Evolutionary conservation across 2,329 filamentous ascomycete genomes (phyloP).

Genomic region (Fusarium caatingaense): DNA sequence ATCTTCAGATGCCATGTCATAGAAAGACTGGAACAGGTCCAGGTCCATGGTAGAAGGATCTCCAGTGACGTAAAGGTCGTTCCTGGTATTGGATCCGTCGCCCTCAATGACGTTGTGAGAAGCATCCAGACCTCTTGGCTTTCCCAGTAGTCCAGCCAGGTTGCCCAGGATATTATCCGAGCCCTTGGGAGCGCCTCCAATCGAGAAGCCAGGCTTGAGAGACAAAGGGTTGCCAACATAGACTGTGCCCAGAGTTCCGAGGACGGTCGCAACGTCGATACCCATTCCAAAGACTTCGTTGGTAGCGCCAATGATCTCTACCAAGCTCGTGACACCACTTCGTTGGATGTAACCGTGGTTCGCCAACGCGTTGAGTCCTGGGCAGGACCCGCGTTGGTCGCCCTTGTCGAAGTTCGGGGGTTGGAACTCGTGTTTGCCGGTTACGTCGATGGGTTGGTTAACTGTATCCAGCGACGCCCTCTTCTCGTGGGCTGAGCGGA

Average conservation of each 20-base stretch:
- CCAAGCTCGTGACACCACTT: constrained; percentile 33
- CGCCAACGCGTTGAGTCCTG: constrained; percentile 52
- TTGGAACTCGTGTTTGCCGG: constrained; percentile 41
- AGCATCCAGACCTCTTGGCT: constrained; percentile 7
- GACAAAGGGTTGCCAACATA: constrained; percentile 27
- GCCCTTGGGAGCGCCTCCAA: not conserved
- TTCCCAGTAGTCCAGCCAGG: constrained; percentile 12
- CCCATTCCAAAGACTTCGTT: constrained; percentile 30
- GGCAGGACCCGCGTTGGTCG: constrained; percentile 47
- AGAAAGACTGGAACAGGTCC: constrained; percentile 11
- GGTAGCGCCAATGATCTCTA: constrained; percentile 24
- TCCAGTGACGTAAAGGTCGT: constrained; percentile 23
- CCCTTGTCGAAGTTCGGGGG: constrained; percentile 44
- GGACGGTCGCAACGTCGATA: constrained; percentile 2
- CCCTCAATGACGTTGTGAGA: constrained; percentile 29
- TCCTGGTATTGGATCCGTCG: constrained; percentile 16
- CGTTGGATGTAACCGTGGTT: constrained; percentile 52
- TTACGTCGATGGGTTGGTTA: constrained; percentile 16
- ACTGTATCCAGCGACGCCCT: not conserved
- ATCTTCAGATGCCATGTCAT: constrained; percentile 11
- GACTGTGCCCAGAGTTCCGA: constrained; percentile 17
- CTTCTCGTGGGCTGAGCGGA: constrained; percentile 3
- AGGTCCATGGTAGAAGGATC: constrained; percentile 17
- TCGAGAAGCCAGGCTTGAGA: constrained; percentile 20
- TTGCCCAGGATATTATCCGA: constrained; percentile 19